Evolutionary conservation across 1,284 basidiomycete genomes (phyloP), one percentile per base, ranked within the genome.

Genomic region (Cryptococcus floricola): DNA sequence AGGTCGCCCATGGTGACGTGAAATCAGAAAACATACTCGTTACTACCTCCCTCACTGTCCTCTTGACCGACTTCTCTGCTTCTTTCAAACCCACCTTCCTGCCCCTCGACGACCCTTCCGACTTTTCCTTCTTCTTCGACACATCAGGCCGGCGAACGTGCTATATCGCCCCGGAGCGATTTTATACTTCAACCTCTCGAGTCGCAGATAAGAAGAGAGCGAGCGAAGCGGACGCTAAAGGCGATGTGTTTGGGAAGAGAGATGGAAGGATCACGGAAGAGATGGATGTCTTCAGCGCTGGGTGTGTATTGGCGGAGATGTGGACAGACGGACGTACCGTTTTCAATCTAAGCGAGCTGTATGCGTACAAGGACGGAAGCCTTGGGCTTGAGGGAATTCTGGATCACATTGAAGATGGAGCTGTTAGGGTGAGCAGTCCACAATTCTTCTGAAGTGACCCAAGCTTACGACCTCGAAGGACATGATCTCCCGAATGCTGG

Each of bases 51-150:
- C 92, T 98, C 64, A 92, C 91, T 83, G 83, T 97, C 18, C 94
- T 93, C 70, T 81, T 99, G 44, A 92, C 94, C 48, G 96, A 98
- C 78, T 98, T 98, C 74, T 91, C 95, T 0, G 89, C 92, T 0
- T 71, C 80, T 23, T 95, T 92, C 83, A 99, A 99, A 75, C 96
- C 94, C 0, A 93, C 92, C 0, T 92, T 85, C 70, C 84, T 99
- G 7, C 96, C 96, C 0, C 84, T 98, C 41, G 92, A 99, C 70
- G 95, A 98, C 70, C 96, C 96, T 0, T 87, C 93, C 5, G 94
- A 97, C 77, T 99, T 98, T 75, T 93, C 92, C 5, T 96, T 94
- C 80, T 98, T 88, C 82, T 98, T 95, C 74, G 96, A 98, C 75
- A 95, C 92, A 2, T 93, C 91, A 9, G 91, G 89, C 0, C 81